Base-by-base conservation (phyloP, 2,329 filamentous ascomycete genomes). In the Ophidiomyces ophidiicola region DNA sequence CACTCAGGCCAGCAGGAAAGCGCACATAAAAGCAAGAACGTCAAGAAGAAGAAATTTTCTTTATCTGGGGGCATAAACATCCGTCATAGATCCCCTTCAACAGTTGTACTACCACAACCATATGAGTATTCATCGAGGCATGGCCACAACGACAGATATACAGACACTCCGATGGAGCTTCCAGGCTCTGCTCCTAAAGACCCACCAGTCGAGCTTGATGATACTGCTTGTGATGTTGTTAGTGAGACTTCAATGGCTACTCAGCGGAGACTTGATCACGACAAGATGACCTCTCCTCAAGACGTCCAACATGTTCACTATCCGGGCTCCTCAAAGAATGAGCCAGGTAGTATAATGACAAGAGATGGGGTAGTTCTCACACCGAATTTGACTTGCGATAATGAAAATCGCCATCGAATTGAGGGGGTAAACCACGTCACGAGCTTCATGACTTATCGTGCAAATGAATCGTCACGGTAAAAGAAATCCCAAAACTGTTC, bases 371-470 rank as follows among this genome's bases (percentile, higher is more conserved):
- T 43, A 12, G 12, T 40, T 14, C 11, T 44, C 14, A 29, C 32
- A 7, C 32, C 42, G 8, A 41, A 40, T 12, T 20, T 44, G 20
- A 36, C 19, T 20, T 12, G 33, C 24, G 19, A 21, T 31, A 18
- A 21, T 19, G 31, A 15, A 10, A 18, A 35, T 12, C 24, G 29
- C 11, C 28, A 36, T 18, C 21, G 23, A 6, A 10, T 17, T 24
- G 32, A 32, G 2, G 14, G 14, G 17, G 12, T 26, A 2, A 12
- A 29, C 4, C 42, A 41, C 32, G 42, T 44, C 25, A 41, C 39
- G 29, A 42, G 39, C 10, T 44, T 41, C 14, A 44, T 44, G 42
- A 31, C 38, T n/a, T 42, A 34, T 44, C 32, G 32, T 3, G n/a
- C 30, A 14, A 36, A 39, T 32, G 19, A 17, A 17, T 6, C 11